phyloP scores from a whole-genome alignment of 371 early-diverging fungal species.

The Chytridiales sp. region DNA sequence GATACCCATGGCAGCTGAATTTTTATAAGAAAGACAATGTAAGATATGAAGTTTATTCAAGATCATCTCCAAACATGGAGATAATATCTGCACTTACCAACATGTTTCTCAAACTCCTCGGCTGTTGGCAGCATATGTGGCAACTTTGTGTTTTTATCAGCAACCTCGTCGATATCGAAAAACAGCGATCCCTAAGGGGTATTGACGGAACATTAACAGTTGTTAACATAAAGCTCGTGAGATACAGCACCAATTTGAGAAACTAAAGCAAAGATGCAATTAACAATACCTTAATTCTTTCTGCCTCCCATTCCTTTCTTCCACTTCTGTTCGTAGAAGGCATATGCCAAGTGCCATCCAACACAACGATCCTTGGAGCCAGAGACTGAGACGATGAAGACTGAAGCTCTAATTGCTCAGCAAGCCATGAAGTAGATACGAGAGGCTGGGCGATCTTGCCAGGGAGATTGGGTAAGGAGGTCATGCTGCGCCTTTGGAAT shows the following conservation, averaged over 20 bases:
- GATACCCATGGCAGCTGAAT: constrained; percentile 42
- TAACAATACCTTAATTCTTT: constrained; percentile 36
- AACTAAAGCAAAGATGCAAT: neutral
- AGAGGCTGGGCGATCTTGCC: constrained; percentile 24
- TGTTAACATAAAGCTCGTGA: neutral
- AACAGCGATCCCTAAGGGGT: constrained; percentile 38
- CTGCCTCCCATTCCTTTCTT: constrained; percentile 55
- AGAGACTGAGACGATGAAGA: constrained; percentile 40
- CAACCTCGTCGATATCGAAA: constrained; percentile 48
- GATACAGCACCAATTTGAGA: neutral
- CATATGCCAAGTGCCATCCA: constrained; percentile 92
- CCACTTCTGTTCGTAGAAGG: constrained; percentile 69
- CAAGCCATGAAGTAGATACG: constrained; percentile 58
- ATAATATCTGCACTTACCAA: constrained; percentile 25
- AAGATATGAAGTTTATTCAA: neutral
- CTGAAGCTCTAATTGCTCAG: too few relatives aligned
- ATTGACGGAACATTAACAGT: neutral
- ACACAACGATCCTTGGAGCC: constrained; percentile 51
- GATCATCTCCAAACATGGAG: neutral
- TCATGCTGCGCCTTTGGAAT: too few relatives aligned
- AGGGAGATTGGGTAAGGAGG: too few relatives aligned
- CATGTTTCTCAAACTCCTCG: constrained; percentile 39
- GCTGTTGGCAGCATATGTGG: constrained; percentile 52
- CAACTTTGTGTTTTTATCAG: constrained; percentile 29
- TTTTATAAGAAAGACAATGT: neutral